Evolutionary conservation across 768 basidiomycete species (phyloP).

Genomic region (Suillus spraguei): DNA sequence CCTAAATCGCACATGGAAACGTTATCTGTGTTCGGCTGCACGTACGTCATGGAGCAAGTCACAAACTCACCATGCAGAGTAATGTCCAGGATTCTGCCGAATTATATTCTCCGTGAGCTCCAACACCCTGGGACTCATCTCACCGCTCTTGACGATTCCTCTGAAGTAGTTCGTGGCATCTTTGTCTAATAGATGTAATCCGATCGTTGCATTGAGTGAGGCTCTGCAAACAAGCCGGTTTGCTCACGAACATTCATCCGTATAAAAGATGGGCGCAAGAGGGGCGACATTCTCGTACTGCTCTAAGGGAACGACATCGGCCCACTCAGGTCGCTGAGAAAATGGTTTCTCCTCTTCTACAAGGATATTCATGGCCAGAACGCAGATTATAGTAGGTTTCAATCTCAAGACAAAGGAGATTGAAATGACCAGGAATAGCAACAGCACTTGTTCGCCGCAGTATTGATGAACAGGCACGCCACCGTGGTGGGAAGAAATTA

Average conservation of each 20-base stretch:
- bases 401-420: constrained; percentile 4
- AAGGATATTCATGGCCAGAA: constrained; percentile 2
- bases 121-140: constrained; percentile 81
- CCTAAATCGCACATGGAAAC: constrained; percentile 49
- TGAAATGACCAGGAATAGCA: not conserved
- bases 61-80: constrained; percentile 84
- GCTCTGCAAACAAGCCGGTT: constrained; percentile 7
- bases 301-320: constrained; percentile 73
- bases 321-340: constrained; percentile 72
- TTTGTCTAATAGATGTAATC: constrained; percentile 58
- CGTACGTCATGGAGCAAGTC: constrained; percentile 9
- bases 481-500: not conserved
- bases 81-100: constrained; percentile 92
- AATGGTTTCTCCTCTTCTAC: constrained; percentile 26
- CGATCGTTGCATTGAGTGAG: constrained; percentile 14
- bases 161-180: constrained; percentile 95
- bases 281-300: constrained; percentile 82
- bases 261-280: constrained; percentile 92
- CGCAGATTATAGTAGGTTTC: not conserved
- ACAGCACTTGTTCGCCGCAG: not conserved
- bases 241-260: constrained; percentile 72
- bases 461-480: not conserved
- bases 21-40: not conserved
- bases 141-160: constrained; percentile 73
- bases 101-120: constrained; percentile 90